Conservation (phyloP, 2,329 filamentous ascomycete species). For the Pseudogymnoascus sp. region DNA sequence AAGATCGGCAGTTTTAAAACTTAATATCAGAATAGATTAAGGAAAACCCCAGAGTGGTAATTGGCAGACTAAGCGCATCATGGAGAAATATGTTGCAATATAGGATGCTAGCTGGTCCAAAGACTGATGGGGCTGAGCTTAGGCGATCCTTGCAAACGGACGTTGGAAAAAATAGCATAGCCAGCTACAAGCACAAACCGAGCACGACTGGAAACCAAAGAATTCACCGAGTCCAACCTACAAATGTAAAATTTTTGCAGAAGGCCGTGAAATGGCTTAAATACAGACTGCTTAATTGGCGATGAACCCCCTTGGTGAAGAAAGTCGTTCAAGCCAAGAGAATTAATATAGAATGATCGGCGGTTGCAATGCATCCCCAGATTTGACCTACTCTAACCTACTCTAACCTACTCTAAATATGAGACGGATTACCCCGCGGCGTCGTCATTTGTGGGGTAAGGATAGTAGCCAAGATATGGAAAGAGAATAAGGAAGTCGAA, state of each 20-base stretch:
- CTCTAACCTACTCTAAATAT: neutral
- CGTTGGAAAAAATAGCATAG: neutral
- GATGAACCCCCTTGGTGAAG: neutral
- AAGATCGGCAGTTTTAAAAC: slow-evolving; percentile 1
- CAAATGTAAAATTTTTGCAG: neutral
- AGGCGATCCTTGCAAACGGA: neutral
- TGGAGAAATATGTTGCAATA: neutral
- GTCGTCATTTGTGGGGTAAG: neutral
- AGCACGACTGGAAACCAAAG: neutral
- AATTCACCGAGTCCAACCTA: neutral
- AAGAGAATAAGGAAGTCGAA: neutral
- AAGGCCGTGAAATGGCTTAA: neutral
- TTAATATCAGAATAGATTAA: slow-evolving; percentile 7
- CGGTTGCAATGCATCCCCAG: neutral
- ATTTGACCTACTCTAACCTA: neutral
- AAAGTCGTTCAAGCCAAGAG: neutral
- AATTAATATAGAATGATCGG: neutral
- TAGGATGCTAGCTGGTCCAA: neutral
- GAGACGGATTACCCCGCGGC: neutral
- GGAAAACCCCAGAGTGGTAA: neutral
- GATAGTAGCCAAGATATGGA: neutral
- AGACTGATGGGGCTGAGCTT: neutral
- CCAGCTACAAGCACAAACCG: neutral
- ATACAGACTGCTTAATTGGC: neutral
- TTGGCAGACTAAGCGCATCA: neutral